These are phyloP conservation scores for Clavariopsis aquatica DNA, from an alignment of 495 filamentous ascomycete genomes.

Conservation along the genomic window DNA sequence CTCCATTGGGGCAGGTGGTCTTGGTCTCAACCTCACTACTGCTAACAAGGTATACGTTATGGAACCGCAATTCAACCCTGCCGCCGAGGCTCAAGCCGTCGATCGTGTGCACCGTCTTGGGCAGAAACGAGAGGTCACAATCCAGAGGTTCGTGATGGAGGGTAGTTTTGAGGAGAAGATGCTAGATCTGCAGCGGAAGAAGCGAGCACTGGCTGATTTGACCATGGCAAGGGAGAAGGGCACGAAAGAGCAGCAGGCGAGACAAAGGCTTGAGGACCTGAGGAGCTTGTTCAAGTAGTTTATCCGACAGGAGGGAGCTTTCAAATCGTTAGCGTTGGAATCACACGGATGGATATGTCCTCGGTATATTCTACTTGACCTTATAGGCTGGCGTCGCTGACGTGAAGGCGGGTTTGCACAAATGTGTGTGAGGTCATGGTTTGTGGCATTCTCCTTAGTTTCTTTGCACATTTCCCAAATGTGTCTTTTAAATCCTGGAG, in stretches of 20 bases:
- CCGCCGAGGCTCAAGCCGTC: constrained; percentile 88
- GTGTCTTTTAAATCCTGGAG: too few relatives aligned
- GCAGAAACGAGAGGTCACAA: constrained; percentile 79
- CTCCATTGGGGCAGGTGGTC: constrained; percentile 87
- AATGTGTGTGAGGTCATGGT: not conserved
- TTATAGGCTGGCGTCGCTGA: not conserved
- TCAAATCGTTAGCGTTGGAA: not conserved
- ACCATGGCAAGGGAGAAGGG: constrained; percentile 73
- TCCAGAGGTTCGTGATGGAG: constrained; percentile 83
- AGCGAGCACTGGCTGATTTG: constrained; percentile 81
- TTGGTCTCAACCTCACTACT: constrained; percentile 86
- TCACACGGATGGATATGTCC: not conserved
- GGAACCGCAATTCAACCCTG: constrained; percentile 98
- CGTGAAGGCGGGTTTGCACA: not conserved
- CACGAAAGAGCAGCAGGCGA: constrained; percentile 72
- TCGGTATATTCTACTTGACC: not conserved
- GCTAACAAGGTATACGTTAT: constrained; percentile 90
- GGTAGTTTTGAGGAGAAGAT: constrained; percentile 94
- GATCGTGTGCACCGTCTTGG: constrained; percentile 93
- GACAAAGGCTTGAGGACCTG: constrained; percentile 76
- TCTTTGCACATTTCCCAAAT: too few relatives aligned
- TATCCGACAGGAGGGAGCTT: not conserved
- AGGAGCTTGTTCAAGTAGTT: constrained; percentile 74
- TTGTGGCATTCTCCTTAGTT: not conserved
- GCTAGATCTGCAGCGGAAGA: constrained; percentile 82